These are phyloP conservation scores for Silene conica DNA, from an alignment of 148 eudicot genomes.

Conservation along the genomic window DNA sequence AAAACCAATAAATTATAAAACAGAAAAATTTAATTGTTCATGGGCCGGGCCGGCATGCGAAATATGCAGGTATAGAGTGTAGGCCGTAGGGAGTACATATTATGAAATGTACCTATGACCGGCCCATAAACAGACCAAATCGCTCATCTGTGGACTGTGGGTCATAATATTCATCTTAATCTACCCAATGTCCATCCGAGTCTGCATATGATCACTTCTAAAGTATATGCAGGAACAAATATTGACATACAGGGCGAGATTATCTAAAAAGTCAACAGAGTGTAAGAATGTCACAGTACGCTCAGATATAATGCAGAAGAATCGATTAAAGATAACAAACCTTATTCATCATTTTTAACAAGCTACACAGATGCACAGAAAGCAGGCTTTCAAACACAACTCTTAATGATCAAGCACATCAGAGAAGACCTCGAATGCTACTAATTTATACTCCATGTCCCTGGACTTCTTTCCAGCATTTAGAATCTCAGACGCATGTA, in stretches of 20 bases:
- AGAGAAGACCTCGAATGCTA: background rate
- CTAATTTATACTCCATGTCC: background rate
- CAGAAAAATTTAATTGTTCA: background rate
- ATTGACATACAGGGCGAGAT: background rate
- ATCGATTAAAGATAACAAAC: background rate
- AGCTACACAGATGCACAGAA: background rate
- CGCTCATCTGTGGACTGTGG: background rate
- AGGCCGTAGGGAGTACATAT: background rate
- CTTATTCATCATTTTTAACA: background rate
- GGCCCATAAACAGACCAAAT: background rate
- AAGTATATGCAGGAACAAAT: background rate
- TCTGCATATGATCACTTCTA: background rate
- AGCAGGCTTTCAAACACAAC: background rate
- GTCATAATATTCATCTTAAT: background rate
- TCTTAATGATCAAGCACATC: background rate
- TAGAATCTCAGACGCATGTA: conserved; percentile 1
- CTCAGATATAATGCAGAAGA: conserved; percentile 1
- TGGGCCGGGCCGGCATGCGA: background rate
- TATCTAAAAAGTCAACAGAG: background rate
- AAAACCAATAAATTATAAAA: background rate
- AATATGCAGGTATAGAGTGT: background rate
- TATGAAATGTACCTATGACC: background rate
- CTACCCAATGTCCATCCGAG: too few species aligned
- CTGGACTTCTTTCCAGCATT: background rate
- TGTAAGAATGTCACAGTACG: background rate